Evolutionary conservation across 805 yeast species (phyloP).

Genomic region (Zygosaccharomyces gambellarensis): DNA sequence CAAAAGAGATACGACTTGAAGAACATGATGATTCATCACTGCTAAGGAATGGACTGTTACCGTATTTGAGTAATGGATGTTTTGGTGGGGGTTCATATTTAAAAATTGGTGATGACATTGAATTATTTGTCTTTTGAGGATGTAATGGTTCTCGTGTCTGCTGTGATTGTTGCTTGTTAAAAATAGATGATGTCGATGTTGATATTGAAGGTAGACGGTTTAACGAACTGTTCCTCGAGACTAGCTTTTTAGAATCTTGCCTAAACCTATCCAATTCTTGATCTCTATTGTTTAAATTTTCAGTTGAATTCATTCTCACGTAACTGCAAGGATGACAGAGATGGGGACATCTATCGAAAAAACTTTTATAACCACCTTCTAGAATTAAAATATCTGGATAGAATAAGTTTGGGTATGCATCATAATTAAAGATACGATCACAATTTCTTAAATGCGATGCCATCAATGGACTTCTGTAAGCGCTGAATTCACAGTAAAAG

Average conservation of each 20-base stretch:
- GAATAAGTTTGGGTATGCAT: conserved; percentile 71
- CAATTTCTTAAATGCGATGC: conserved; percentile 79
- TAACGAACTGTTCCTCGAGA: conserved; percentile 36
- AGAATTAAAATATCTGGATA: conserved; percentile 87
- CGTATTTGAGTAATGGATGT: conserved; percentile 18
- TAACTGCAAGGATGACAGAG: conserved; percentile 75
- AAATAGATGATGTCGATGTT: conserved; percentile 14
- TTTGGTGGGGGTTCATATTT: conserved; percentile 29
- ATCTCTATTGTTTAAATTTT: conserved; percentile 40
- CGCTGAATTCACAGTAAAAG: conserved; percentile 93
- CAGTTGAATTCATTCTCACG: conserved; percentile 66
- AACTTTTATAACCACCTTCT: conserved; percentile 86
- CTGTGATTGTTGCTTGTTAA: conserved; percentile 8
- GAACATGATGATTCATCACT: conserved; percentile 15
- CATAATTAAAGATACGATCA: conserved; percentile 70
- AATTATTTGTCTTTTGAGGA: conserved; percentile 3
- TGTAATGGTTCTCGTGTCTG: conserved; percentile 2
- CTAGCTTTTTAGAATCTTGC: conserved; percentile 37
- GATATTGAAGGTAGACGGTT: conserved; percentile 17
- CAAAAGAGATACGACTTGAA: conserved; percentile 11
- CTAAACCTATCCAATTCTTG: conserved; percentile 51
- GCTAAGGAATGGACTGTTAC: conserved; percentile 10
- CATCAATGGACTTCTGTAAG: conserved; percentile 91
- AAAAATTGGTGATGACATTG: conserved; percentile 10
- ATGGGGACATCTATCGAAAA: conserved; percentile 53